phyloP scores from a whole-genome alignment of 2,329 filamentous ascomycete species.

The Colletotrichum costaricense region DNA sequence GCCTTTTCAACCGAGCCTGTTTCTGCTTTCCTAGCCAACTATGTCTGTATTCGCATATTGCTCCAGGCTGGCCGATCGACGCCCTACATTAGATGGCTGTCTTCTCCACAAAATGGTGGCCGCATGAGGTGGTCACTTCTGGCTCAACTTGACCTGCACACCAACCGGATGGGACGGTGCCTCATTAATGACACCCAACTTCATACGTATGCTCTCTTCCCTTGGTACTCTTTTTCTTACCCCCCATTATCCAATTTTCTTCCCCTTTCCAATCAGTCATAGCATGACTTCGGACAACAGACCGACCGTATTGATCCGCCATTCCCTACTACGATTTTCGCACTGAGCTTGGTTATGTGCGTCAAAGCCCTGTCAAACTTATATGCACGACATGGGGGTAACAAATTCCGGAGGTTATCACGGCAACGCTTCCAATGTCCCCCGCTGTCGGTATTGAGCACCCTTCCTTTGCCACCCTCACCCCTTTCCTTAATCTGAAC shows the following conservation, averaged over 20 bases:
- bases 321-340: slow-evolving; percentile 4
- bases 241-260: not conserved
- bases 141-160: not conserved
- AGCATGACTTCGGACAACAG: not conserved
- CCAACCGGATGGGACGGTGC: not conserved
- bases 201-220: slow-evolving; percentile 2
- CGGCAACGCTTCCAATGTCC: slow-evolving; percentile 3
- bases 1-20: not conserved
- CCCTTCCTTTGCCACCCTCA: not conserved
- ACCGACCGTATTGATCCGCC: not conserved
- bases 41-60: not conserved
- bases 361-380: slow-evolving; percentile 9
- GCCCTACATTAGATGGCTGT: not conserved
- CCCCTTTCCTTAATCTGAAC: slow-evolving; percentile 19
- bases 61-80: no score
- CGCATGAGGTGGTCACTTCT: not conserved
- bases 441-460: not conserved
- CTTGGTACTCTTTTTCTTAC: not conserved
- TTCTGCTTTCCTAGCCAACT: not conserved
- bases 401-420: slow-evolving; percentile 22
- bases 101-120: not conserved
- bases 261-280: not conserved
- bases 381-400: slow-evolving; percentile 32
- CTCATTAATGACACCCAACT: slow-evolving; percentile 1
- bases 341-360: not conserved